Base-by-base conservation (phyloP, 2,329 filamentous ascomycete genomes). In the Colletotrichum limetticola region DNA sequence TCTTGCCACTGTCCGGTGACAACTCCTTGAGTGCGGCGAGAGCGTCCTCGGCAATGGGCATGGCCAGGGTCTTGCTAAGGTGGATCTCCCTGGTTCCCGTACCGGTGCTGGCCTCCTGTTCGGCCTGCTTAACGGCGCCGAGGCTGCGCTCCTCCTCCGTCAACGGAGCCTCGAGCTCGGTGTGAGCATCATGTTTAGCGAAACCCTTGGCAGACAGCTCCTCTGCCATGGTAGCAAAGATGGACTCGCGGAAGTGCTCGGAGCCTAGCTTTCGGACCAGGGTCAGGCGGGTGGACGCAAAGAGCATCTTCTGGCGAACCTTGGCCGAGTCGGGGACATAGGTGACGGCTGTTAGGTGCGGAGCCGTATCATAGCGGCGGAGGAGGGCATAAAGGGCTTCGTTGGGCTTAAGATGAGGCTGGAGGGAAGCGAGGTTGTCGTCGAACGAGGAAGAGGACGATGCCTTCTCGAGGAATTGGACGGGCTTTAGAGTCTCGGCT, bases 241-340 rank as follows among this genome's bases (percentile, higher is more conserved):
- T 86, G 28, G 90, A 93, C 80, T 95, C 93, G 64, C 92, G 86
- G 83, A 97, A 96, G 78, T 94, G 88, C 81, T 97, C 94, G 66
- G 91, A 89, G 58, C 94, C 94, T 11, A 97, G 86, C 83, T 96
- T 93, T 55, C 94, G 89, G 62, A 92, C 89, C 1, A 97, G 87
- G 0, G 93, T 94, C 77, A 95, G 86, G 11, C 93, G 89, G 32
- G 94, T 95, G 28, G 91, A 90, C 6, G 94, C 94, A 81, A 96
- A 95, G 26, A 97, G 89, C 92, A 94, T 97, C 87, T 97, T 97
- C 81, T 95, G 92, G 52, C 94, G 91, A 69, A 97, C 94, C 32
- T 92, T 93, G 52, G 94, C 94, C 1, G 90, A 80, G 82, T 96
- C 93, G 30, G 94, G 94, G 6, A 97, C 91, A 81, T 95, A 97